Conservation (phyloP, 2,329 filamentous ascomycete genomes). For the Elsinoe australis region DNA sequence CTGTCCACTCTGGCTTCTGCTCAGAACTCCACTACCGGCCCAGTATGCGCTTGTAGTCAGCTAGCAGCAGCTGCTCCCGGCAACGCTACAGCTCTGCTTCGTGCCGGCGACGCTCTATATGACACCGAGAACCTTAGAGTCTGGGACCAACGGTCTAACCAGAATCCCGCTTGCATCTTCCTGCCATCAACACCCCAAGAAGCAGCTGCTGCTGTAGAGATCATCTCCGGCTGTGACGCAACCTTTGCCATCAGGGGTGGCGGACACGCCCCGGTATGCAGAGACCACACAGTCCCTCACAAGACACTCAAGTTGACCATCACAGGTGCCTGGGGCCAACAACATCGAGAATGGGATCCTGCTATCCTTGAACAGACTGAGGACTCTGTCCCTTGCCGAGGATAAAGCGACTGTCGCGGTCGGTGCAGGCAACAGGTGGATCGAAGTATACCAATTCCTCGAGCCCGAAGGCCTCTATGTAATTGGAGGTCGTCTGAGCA, state of each 20-base stretch:
- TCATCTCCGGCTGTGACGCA: slow-evolving; percentile 1
- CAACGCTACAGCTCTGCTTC: neutral
- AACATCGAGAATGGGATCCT: slow-evolving; percentile 21
- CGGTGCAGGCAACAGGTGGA: slow-evolving; percentile 12
- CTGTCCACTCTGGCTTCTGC: neutral
- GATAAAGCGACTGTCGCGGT: slow-evolving; percentile 19
- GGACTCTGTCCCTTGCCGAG: too few relatives aligned
- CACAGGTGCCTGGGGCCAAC: slow-evolving; percentile 22
- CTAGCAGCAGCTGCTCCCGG: neutral
- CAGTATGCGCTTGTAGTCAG: neutral
- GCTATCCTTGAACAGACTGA: too few relatives aligned
- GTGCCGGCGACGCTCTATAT: slow-evolving; percentile 13
- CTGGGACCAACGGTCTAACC: slow-evolving; percentile 19
- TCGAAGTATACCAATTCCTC: slow-evolving; percentile 1
- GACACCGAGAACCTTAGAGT: slow-evolving; percentile 19
- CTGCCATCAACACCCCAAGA: slow-evolving; percentile 6
- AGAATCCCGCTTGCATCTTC: slow-evolving; percentile 14
- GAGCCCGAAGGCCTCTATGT: neutral
- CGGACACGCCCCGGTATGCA: slow-evolving; percentile 17
- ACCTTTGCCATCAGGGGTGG: slow-evolving; percentile 17
- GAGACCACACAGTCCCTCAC: too few relatives aligned
- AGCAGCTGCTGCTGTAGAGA: slow-evolving; percentile 5
- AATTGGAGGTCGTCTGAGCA: neutral
- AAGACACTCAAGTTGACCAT: too few relatives aligned
- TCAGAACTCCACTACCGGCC: neutral